Base-by-base conservation (phyloP, 148 eudicot species). In the Fagopyrum homotropicum region DNA sequence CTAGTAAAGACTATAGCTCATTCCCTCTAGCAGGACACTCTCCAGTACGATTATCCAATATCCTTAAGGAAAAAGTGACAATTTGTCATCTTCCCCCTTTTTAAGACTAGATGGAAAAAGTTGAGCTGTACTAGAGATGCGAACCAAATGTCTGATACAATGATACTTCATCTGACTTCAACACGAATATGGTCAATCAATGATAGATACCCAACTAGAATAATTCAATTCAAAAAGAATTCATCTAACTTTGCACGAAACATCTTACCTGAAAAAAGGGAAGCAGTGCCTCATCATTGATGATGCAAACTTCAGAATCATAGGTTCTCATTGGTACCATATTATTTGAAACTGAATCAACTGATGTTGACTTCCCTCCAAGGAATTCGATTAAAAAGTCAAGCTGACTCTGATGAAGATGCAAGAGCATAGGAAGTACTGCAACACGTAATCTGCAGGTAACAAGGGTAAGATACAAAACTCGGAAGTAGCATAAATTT, bases 331-430 rank as follows among this genome's bases (percentile, higher is more conserved):
- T 55, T 76, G 77, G n/a, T 40, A 26, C 78, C 59, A 73, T 76
- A 72, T 77, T 84, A 54, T 86, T 72, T 80, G 80, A 75, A 81
- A 78, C 49, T 51, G 78, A 73, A 77, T 79, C 86, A 35, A 83
- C 87, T 19, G 85, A 40, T 9, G 82, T 72, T 43, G 9, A 43
- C 57, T 82, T 84, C 57, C 83, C 90, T 60, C 91, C 97, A 86
- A 92, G 90, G 83, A 95, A 92, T 81, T 83, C 79, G 73, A 89
- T 81, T 45, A 92, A 85, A 77, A 95, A 95, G 83, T 95, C 98
- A 75, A 95, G 92, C 80, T 95, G 98, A 80, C 81, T 85, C 80
- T 92, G 98, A 75, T 95, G 98, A 87, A 95, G 98, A 88, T 95
- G 97, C 88, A 95, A 81, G 69, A 86, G 80, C 80, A 95, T 52